Base-by-base conservation (phyloP, 495 filamentous ascomycete species). In the Talaromyces adpressus region DNA sequence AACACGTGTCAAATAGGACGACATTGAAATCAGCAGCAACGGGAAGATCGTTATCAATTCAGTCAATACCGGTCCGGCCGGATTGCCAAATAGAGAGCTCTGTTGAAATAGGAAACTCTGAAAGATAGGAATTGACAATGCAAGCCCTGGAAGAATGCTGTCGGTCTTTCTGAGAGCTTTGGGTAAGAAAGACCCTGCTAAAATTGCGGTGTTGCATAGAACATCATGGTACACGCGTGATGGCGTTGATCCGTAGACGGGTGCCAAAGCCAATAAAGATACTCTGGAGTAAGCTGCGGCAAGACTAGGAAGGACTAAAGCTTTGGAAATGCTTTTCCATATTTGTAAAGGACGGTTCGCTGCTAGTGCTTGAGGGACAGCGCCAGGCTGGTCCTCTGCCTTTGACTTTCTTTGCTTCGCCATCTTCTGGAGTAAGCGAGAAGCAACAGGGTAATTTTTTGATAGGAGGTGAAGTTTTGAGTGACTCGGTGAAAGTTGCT, bases 161-260 rank as follows among this genome's bases (percentile, higher is more conserved):
- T 74, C 63, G 73, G 70, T 77, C 70, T 62, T 85, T 8, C 45
- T 18, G 27, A 23, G 45, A 12, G 22, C 2, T 8, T 32, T 18
- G 29, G 60, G n/a, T 66, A 73, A 71, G 34, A 85, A 81, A 83
- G 86, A 89, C 63, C 89, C 84, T 61, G 80, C 73, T 29, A 88
- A 84, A 53, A 85, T 82, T 47, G 82, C 87, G 8, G 82, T 74
- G 63, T 82, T 84, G 52, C 90, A 80, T 20, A 89, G 80, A 67
- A 84, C 82, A 59, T 78, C 71, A 71, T 96, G 92, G 73, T 88
- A 88, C 68, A 87, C 80, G 11, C 84, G 81, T 1, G 91, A 72
- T 9, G 93, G 87, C 23, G 92, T 87, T 16, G 87, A 83, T 23
- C 93, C 93, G 76, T 95, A 98, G 22, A 93, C 89, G 2, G 93